These are phyloP conservation scores for Fusarium zealandicum DNA, from an alignment of 2,329 filamentous ascomycete genomes.

Conservation along the genomic window DNA sequence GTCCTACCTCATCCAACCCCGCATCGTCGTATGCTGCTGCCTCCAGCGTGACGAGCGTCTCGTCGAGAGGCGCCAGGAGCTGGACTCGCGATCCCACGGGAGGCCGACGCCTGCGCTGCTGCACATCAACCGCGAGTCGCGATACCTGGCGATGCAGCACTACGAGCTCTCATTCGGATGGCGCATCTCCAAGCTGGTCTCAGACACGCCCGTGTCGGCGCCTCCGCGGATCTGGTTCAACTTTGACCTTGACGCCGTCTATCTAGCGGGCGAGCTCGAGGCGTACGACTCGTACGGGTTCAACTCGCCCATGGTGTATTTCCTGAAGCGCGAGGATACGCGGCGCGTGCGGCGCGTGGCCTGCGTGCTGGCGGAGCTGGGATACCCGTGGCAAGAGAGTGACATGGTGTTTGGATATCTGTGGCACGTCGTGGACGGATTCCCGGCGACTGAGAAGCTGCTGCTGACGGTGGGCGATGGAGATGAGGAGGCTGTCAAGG, in stretches of 20 bases:
- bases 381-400: constrained; percentile 51
- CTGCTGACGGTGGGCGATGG: constrained; percentile 51
- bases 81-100: constrained; percentile 38
- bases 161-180: constrained; percentile 58
- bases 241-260: constrained; percentile 55
- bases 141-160: constrained; percentile 50
- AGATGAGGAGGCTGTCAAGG: constrained; percentile 47
- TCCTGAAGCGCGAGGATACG: constrained; percentile 53
- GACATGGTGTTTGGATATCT: constrained; percentile 57
- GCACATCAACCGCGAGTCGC: constrained; percentile 53
- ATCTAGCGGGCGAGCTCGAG: constrained; percentile 58
- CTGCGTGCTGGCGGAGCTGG: constrained; percentile 54
- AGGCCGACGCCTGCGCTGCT: constrained; percentile 52
- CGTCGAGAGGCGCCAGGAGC: constrained; percentile 40
- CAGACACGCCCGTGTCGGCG: constrained; percentile 45
- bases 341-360: constrained; percentile 53
- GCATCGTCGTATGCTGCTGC: constrained; percentile 55
- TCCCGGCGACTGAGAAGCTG: constrained; percentile 47
- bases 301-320: constrained; percentile 58
- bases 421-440: constrained; percentile 58
- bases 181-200: constrained; percentile 53
- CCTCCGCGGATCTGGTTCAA: constrained; percentile 56
- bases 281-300: constrained; percentile 55
- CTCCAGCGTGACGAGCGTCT: constrained; percentile 45
- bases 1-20: constrained; percentile 53